A percentile compares a stretch with the other conserved stretches of the same genome.
These are phyloP conservation scores for Coniochaeta ligniaria DNA, from an alignment of 2,329 filamentous ascomycete genomes.

Conservation along the genomic window DNA sequence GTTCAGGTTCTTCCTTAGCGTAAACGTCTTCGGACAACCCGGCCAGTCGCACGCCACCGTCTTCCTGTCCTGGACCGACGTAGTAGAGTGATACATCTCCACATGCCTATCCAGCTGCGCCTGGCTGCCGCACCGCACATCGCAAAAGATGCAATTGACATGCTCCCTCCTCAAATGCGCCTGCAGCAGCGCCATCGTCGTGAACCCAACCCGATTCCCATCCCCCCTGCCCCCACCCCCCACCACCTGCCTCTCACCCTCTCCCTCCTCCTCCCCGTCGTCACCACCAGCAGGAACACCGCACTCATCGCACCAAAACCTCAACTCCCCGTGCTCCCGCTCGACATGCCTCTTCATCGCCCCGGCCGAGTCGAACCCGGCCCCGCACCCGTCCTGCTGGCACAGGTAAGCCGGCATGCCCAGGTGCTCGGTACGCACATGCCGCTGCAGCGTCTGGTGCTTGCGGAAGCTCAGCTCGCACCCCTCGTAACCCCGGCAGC, in stretches of 20 bases:
- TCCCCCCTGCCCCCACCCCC: conserved; percentile 19
- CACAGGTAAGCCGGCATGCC: conserved; percentile 67
- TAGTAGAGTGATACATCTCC: conserved; percentile 66
- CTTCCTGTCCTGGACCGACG: conserved; percentile 55
- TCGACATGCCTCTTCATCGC: conserved; percentile 66
- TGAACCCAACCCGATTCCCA: conserved; percentile 49
- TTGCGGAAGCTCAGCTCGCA: conserved; percentile 81
- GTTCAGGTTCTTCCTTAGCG: conserved; percentile 74
- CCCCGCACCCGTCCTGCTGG: conserved; percentile 49
- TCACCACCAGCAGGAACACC: conserved; percentile 22
- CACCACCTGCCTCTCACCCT: conserved; percentile 17
- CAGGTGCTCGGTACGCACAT: conserved; percentile 71
- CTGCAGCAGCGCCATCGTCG: conserved; percentile 64
- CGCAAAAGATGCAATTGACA: conserved; percentile 69
- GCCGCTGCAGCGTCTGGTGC: conserved; percentile 75
- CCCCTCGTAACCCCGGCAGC: conserved; percentile 61
- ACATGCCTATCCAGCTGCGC: conserved; percentile 69
- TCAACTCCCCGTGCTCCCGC: conserved; percentile 60
- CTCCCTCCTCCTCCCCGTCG: conserved; percentile 24
- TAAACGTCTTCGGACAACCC: conserved; percentile 71
- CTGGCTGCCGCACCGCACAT: conserved; percentile 57
- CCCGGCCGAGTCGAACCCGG: conserved; percentile 66
- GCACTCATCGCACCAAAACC: conserved; percentile 76
- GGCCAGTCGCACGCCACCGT: conserved; percentile 58
- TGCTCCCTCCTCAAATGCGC: conserved; percentile 68